Percentiles rank a stretch among this genome's conserved stretches.
Conservation (phyloP, 2,329 filamentous ascomycete genomes). For the Pseudocercospora fijiensis region DNA sequence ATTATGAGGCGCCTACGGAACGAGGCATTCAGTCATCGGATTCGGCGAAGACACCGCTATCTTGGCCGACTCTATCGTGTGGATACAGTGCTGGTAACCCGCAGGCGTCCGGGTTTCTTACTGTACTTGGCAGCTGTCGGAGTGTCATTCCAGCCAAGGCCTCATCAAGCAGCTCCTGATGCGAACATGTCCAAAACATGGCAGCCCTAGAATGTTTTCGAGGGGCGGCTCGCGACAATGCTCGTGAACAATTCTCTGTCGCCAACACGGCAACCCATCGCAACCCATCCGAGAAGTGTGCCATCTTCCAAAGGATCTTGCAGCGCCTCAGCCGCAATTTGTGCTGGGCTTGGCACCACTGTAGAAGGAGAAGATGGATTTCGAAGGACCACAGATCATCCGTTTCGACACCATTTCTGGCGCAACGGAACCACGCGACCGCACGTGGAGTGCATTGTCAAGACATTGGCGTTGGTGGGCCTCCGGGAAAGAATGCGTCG, state of each 20-base stretch:
- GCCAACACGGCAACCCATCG: not conserved
- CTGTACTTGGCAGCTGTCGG: not conserved
- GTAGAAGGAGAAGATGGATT: not conserved
- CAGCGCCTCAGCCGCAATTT: slow-evolving; percentile 4
- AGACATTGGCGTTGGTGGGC: slow-evolving; percentile 12
- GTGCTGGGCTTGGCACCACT: not conserved
- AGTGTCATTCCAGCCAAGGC: not conserved
- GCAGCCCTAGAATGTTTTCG: not conserved
- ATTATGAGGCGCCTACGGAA: not conserved
- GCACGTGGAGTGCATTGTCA: slow-evolving; percentile 10
- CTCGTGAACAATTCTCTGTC: not conserved
- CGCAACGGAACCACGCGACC: not conserved
- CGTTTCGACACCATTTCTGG: not conserved
- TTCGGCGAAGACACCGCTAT: not conserved
- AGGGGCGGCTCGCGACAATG: not conserved
- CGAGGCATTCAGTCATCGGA: not conserved
- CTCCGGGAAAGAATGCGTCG: not conserved
- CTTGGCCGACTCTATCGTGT: not conserved
- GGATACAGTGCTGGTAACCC: not conserved
- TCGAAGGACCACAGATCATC: not conserved
- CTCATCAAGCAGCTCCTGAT: not conserved
- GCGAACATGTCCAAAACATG: not conserved
- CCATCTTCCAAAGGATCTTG: not conserved
- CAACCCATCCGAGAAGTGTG: not conserved
- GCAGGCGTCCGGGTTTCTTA: not conserved